Conservation (phyloP, 345 rosid species). For the Sapria himalayana region DNA sequence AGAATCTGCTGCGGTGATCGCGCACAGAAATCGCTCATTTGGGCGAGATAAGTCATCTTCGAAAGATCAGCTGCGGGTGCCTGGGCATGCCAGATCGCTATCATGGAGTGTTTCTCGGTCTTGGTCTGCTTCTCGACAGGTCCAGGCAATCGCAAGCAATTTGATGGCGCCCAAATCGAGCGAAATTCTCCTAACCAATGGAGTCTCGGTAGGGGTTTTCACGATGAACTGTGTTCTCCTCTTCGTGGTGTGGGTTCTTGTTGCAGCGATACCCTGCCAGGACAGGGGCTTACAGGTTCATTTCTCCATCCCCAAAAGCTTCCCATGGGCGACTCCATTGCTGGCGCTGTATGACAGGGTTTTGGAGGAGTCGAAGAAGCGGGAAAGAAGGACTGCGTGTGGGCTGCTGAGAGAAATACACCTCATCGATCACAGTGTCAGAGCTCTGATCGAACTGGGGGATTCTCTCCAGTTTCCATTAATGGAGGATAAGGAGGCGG, state of each 20-base stretch:
- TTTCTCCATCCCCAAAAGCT: constrained; percentile 48
- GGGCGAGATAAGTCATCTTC: constrained; percentile 23
- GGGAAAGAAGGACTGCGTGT: constrained; percentile 53
- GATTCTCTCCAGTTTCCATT: constrained; percentile 60
- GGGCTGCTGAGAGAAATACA: constrained; percentile 76
- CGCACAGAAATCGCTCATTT: constrained; percentile 71
- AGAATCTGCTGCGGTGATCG: constrained; percentile 24
- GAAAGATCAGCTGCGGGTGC: constrained; percentile 17
- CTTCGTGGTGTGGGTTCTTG: constrained; percentile 82
- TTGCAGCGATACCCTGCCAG: constrained; percentile 93
- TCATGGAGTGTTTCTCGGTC: constrained; percentile 97
- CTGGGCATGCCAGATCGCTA: constrained; percentile 64
- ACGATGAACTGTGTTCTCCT: constrained; percentile 51
- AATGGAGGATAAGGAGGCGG: constrained; percentile 30
- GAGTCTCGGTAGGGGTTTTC: constrained; percentile 44
- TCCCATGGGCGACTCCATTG: constrained; percentile 44
- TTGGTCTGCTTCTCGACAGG: constrained; percentile 89
- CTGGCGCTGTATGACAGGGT: constrained; percentile 49
- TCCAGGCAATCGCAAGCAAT: constrained; percentile 55
- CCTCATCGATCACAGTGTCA: constrained; percentile 41
- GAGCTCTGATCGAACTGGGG: constrained; percentile 39
- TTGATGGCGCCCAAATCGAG: constrained; percentile 31
- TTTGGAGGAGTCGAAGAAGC: constrained; percentile 55
- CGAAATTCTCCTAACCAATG: constrained; percentile 35
- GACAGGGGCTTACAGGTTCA: constrained; percentile 80